A percentile compares a stretch with the other conserved stretches of the same genome.
These are phyloP conservation scores for Rubia tinctorum DNA, from an alignment of 305 asterid species.

Conservation along the genomic window DNA sequence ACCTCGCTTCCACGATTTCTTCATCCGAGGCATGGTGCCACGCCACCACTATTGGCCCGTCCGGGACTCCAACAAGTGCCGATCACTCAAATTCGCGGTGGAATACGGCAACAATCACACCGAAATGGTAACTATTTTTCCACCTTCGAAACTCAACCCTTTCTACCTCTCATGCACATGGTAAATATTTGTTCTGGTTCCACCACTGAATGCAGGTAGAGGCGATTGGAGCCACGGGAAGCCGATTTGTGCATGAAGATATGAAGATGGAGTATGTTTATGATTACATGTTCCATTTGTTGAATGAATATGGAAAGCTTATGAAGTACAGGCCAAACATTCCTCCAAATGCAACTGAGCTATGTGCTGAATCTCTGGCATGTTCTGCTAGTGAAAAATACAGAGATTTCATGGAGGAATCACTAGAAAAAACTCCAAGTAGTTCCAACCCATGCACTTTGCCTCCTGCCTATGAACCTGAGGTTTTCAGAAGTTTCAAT, in stretches of 20 bases:
- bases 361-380: constrained; percentile 65
- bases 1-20: constrained; percentile 73
- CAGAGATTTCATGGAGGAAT: constrained; percentile 69
- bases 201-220: constrained; percentile 44
- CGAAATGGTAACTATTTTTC: constrained; percentile 32
- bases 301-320: constrained; percentile 68
- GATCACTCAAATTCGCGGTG: constrained; percentile 75
- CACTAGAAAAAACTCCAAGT: constrained; percentile 64
- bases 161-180: too few relatives aligned
- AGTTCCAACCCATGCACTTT: constrained; percentile 53
- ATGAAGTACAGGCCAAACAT: constrained; percentile 56
- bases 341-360: constrained; percentile 53
- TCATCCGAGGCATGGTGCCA: constrained; percentile 71
- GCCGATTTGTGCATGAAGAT: constrained; percentile 64
- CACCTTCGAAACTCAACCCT: background rate
- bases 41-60: constrained; percentile 86
- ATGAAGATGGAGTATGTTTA: constrained; percentile 68
- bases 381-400: constrained; percentile 46
- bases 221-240: constrained; percentile 71
- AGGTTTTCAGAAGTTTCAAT: constrained; percentile 37
- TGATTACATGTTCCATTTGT: constrained; percentile 71
- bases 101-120: constrained; percentile 85
- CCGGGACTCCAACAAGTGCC: constrained; percentile 57
- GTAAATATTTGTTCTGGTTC: background rate
- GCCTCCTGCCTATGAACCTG: constrained; percentile 66